These are phyloP conservation scores for Phytopythium boreale DNA, from an alignment of 352 stramenopile species.

Conservation along the genomic window DNA sequence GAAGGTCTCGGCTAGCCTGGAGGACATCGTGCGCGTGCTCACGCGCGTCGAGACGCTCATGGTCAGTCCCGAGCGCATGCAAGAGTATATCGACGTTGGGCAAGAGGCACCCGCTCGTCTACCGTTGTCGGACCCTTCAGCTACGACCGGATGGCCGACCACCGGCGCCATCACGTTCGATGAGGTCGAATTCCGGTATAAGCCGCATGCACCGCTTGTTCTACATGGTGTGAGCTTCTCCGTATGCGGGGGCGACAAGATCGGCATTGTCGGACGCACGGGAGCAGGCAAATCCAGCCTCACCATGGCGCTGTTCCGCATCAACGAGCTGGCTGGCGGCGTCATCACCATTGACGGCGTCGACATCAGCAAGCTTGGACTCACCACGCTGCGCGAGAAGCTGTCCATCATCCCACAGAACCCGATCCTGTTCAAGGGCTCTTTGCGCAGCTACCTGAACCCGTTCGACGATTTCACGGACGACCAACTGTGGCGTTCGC, in stretches of 20 bases:
- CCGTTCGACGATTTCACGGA: conserved; percentile 84
- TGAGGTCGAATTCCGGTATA: conserved; percentile 88
- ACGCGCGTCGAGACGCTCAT: conserved; percentile 65
- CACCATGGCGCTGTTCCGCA: conserved; percentile 85
- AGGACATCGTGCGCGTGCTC: conserved; percentile 75
- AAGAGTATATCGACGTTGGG: conserved; percentile 81
- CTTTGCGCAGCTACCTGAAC: conserved; percentile 90
- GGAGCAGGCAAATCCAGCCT: conserved; percentile 86
- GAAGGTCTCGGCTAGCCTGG: conserved; percentile 77
- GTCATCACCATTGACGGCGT: conserved; percentile 87
- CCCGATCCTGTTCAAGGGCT: conserved; percentile 89
- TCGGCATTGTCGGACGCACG: conserved; percentile 89
- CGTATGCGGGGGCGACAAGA: conserved; percentile 47
- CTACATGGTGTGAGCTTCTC: conserved; percentile 36
- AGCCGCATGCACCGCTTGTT: conserved; percentile 46
- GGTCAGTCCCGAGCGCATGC: conserved; percentile 88
- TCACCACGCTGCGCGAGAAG: conserved; percentile 76
- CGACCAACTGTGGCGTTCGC: conserved; percentile 45
- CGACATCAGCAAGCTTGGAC: conserved; percentile 64
- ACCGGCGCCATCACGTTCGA: conserved; percentile 78
- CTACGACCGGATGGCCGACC: conserved; percentile 63
- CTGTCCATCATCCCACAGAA: conserved; percentile 94
- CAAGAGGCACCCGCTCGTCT: conserved; percentile 42
- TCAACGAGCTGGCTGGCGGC: conserved; percentile 83
- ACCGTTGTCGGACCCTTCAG: conserved; percentile 29